Evolutionary conservation across 306 rosid species (phyloP).

Genomic region (Leucaena leucocephala): DNA sequence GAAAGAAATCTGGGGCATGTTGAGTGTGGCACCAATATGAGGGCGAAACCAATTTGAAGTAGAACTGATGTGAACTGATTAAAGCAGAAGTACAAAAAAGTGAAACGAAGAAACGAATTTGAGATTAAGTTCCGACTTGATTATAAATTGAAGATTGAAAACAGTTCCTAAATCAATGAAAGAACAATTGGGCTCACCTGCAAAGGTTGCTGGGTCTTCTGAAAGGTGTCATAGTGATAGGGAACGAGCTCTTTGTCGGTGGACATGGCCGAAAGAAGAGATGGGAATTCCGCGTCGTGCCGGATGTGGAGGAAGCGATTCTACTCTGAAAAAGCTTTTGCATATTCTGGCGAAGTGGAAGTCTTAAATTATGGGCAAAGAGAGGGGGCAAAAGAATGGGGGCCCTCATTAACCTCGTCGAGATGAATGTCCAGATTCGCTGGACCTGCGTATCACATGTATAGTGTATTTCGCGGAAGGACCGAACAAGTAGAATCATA

Average conservation of each 20-base stretch:
- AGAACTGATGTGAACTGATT: neutral
- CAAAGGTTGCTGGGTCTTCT: constrained; percentile 47
- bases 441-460: constrained; percentile 23
- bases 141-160: neutral
- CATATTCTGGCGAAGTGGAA: constrained; percentile 12
- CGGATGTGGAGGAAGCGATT: neutral
- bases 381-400: neutral
- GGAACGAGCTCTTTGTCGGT: constrained; percentile 40
- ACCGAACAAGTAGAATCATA: neutral
- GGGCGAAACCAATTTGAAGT: neutral
- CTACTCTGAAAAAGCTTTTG: constrained; percentile 24
- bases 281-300: constrained; percentile 30
- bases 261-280: constrained; percentile 66
- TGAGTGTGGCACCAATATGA: neutral
- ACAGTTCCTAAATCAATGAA: constrained; percentile 1
- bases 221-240: constrained; percentile 37
- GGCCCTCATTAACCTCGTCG: constrained; percentile 36
- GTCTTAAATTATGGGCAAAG: neutral
- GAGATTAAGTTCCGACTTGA: neutral
- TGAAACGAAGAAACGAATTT: constrained; percentile 19
- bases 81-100: neutral
- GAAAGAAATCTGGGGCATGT: neutral
- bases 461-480: neutral
- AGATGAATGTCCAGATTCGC: constrained; percentile 45
- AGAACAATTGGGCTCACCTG: constrained; percentile 52